Percentiles rank a stretch among this genome's conserved stretches.
These are phyloP conservation scores for Beauveria caledonica DNA, from an alignment of 2,329 filamentous ascomycete species.

Conservation along the genomic window DNA sequence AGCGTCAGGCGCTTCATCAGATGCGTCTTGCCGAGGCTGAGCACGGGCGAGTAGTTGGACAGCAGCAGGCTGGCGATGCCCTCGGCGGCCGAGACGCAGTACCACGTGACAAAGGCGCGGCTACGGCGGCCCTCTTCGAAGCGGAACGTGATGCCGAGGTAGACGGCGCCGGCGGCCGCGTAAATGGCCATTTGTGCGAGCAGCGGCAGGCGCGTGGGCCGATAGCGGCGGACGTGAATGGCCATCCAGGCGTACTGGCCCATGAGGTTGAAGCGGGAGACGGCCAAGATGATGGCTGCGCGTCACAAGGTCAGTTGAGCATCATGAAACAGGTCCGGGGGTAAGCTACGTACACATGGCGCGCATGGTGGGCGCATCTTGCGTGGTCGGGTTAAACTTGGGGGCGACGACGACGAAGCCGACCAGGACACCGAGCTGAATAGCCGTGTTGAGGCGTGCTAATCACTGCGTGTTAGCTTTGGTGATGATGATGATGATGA, in stretches of 20 bases:
- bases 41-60: conserved; percentile 45
- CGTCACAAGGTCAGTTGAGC: background rate
- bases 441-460: conserved; percentile 47
- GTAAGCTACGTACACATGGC: conserved; percentile 29
- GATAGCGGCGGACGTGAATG: conserved; percentile 34
- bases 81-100: conserved; percentile 46
- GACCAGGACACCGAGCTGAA: conserved; percentile 57
- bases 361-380: conserved; percentile 29
- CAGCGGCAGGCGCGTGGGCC: conserved; percentile 28
- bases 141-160: conserved; percentile 33
- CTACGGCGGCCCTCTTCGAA: conserved; percentile 26
- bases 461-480: background rate
- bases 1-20: conserved; percentile 55
- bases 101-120: conserved; percentile 37
- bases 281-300: conserved; percentile 36
- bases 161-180: conserved; percentile 27
- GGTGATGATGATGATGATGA: background rate
- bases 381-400: conserved; percentile 32
- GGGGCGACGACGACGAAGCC: conserved; percentile 54
- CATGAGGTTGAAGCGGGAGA: conserved; percentile 43
- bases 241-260: conserved; percentile 44
- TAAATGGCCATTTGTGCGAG: conserved; percentile 28
- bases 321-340: no score
- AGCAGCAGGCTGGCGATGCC: conserved; percentile 41
- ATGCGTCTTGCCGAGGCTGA: conserved; percentile 55